A percentile compares a stretch with the other conserved stretches of the same genome.
These are phyloP conservation scores for Clitoria ternatea DNA, from an alignment of 306 rosid genomes.

Conservation along the genomic window DNA sequence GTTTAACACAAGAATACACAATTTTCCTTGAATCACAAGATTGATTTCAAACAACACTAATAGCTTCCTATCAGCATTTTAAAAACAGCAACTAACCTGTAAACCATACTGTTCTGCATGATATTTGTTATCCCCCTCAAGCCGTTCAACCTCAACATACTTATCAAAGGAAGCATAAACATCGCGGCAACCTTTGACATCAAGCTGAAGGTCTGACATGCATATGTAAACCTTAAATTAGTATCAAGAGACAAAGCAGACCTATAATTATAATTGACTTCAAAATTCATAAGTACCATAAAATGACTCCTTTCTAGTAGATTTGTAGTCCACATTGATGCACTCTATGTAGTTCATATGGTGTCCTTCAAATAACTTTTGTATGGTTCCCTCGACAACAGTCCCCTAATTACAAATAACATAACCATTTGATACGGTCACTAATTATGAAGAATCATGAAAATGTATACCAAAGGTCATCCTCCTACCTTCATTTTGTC, in stretches of 20 bases:
- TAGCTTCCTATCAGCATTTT: neutral
- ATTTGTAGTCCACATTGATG: constrained; percentile 91
- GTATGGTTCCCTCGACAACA: constrained; percentile 97
- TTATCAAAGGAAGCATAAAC: constrained; percentile 93
- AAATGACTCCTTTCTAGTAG: constrained; percentile 92
- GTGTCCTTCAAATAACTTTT: constrained; percentile 89
- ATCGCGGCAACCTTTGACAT: constrained; percentile 94
- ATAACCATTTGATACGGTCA: constrained; percentile 11
- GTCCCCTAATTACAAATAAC: constrained; percentile 58
- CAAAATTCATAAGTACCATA: constrained; percentile 56
- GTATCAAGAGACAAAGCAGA: neutral
- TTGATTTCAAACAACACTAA: neutral
- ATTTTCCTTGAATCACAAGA: neutral
- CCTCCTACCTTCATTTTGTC: constrained; percentile 72
- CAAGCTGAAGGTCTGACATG: constrained; percentile 86
- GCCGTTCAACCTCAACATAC: constrained; percentile 93
- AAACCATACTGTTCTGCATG: constrained; percentile 90
- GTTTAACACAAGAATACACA: neutral
- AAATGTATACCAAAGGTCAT: neutral
- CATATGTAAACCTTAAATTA: constrained; percentile 27
- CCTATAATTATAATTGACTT: neutral
- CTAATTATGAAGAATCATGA: neutral
- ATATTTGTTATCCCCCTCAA: constrained; percentile 93
- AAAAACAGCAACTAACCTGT: constrained; percentile 55
- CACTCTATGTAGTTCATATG: constrained; percentile 96